Conservation (phyloP, 495 filamentous ascomycete species). For the Aspergillus conjunctus region DNA sequence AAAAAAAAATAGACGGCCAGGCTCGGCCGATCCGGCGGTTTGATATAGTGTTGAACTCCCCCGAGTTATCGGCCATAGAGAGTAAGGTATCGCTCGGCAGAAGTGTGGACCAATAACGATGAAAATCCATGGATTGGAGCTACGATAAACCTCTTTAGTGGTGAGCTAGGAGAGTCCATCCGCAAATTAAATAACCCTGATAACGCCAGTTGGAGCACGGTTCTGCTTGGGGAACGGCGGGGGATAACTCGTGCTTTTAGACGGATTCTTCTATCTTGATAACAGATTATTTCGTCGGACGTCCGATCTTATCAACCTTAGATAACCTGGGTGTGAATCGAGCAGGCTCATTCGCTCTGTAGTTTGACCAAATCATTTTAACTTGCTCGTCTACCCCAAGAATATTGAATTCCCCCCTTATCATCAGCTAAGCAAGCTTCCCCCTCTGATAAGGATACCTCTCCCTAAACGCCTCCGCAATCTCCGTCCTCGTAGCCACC, state of each 20-base stretch:
- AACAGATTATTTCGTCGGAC: not conserved
- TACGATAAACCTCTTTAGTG: not conserved
- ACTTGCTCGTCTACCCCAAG: not conserved
- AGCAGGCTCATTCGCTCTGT: too few relatives aligned
- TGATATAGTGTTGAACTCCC: not conserved
- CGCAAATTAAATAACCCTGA: not conserved
- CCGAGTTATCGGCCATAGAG: not conserved
- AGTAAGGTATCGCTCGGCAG: not conserved
- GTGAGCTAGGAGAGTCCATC: not conserved
- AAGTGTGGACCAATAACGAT: not conserved
- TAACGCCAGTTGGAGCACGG: not conserved
- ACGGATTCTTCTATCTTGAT: too few relatives aligned
- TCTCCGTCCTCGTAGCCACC: constrained; percentile 14
- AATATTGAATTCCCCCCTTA: not conserved
- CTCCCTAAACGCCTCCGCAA: constrained; percentile 13
- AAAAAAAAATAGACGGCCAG: not conserved
- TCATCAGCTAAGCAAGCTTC: not conserved
- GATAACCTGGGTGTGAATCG: too few relatives aligned
- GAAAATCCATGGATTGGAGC: not conserved
- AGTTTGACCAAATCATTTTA: too few relatives aligned
- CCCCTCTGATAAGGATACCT: constrained; percentile 11
- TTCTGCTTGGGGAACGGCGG: not conserved
- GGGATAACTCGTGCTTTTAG: not conserved
- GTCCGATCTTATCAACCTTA: constrained; percentile 8
- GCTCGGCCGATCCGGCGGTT: not conserved